These are phyloP conservation scores for Spongispora temasekensis DNA, from an alignment of 1,284 basidiomycete species.

Conservation along the genomic window DNA sequence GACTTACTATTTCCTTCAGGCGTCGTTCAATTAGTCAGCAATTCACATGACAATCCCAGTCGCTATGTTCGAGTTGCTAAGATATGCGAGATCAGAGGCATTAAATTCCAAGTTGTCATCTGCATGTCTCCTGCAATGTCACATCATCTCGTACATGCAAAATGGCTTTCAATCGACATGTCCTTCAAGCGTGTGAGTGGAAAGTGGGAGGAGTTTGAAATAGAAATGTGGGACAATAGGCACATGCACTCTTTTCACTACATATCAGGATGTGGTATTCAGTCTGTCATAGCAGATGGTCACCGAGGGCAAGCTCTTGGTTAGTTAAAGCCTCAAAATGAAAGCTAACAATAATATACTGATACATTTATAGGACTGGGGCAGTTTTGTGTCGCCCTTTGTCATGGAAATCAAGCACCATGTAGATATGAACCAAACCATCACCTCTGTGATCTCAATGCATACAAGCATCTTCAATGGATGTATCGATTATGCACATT, in stretches of 20 bases:
- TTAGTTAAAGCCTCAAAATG: background rate
- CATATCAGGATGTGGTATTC: conserved; percentile 1
- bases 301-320: conserved; percentile 5
- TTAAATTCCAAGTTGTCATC: background rate
- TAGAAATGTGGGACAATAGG: conserved; percentile 7
- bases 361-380: background rate
- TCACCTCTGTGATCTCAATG: background rate
- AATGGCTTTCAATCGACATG: conserved; percentile 6
- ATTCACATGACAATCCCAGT: background rate
- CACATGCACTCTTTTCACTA: conserved; percentile 3
- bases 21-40: background rate
- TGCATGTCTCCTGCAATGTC: conserved; percentile 8
- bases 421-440: background rate
- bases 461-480: conserved; percentile 1
- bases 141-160: background rate
- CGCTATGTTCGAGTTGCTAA: conserved; percentile 17
- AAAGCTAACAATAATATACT: background rate
- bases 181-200: conserved; percentile 9
- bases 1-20: background rate
- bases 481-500: conserved; percentile 1
- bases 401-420: background rate
- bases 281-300: conserved; percentile 8
- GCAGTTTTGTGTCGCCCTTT: background rate
- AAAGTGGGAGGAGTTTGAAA: conserved; percentile 12
- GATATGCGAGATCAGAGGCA: background rate